Evolutionary conservation across 176 grass and related monocot species (phyloP), one percentile per base, ranked within the genome.

Genomic region (Paspalum vaginatum): DNA sequence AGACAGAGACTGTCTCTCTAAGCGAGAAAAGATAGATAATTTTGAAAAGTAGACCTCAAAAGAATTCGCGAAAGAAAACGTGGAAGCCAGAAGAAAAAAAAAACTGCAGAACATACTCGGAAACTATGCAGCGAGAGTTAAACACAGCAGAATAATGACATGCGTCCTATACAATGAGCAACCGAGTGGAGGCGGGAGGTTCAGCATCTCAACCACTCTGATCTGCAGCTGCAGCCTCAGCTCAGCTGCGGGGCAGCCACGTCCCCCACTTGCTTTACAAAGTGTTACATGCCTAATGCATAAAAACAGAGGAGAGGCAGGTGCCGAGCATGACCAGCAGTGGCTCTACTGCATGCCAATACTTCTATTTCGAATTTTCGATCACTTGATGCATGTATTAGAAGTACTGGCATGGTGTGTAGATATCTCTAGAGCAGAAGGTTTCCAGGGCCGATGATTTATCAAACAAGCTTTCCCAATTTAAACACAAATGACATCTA

Each of bases 131-230:
- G 11, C 26, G 8, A 43, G 12, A 22, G 7, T 48, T 41, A 45
- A 63, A 25, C 45, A 51, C 5, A 5, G 45, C 46, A 47, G 12
- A 64, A 2, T 70, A 69, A 62, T 16, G 10, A 67, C 53, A 75
- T 41, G 20, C 60, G 38, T 65, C 20, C 61, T 20, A 42, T 5
- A 15, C 4, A 14, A 9, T 26, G 16, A 10, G 73, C 32, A 32
- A 32, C 44, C 39, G 7, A 59, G 51, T 2, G 5, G 55, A 47
- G 47, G 63, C 77, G 47, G 32, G 67, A 67, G 20, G 79, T 74
- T 83, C 75, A 73, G 44, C 68, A 61, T 82, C 64, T 81, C 63
- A 79, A 53, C 44, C 27, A 53, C 80, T 75, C 22, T 70, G 20
- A 9, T 13, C 44, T 70, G 18, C 25, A 38, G 5, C 80, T 39